These are phyloP conservation scores for Hypoxylon sp. DNA, from an alignment of 2,329 filamentous ascomycete genomes.

Conservation along the genomic window DNA sequence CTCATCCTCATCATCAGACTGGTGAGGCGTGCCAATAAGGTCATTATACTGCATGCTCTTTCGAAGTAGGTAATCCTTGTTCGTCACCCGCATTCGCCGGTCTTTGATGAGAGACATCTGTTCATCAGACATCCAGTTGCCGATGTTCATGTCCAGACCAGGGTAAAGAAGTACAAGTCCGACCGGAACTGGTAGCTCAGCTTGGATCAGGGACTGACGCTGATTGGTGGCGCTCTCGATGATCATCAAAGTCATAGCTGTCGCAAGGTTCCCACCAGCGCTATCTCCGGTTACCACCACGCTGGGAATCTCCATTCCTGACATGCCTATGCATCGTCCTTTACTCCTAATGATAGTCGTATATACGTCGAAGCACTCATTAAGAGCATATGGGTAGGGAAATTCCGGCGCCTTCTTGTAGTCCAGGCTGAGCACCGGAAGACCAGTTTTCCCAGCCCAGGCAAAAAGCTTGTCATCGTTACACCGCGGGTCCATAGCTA, in stretches of 20 bases:
- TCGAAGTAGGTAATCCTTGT: slow-evolving; percentile 81
- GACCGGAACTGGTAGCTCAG: slow-evolving; percentile 78
- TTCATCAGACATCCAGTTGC: slow-evolving; percentile 99
- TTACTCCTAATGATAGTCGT: slow-evolving; percentile 78
- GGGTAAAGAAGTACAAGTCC: slow-evolving; percentile 91
- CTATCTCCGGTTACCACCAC: slow-evolving; percentile 85
- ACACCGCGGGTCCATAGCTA: slow-evolving; percentile 95
- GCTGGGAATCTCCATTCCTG: slow-evolving; percentile 74
- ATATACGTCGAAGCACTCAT: slow-evolving; percentile 91
- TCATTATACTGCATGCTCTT: slow-evolving; percentile 93
- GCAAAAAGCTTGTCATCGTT: slow-evolving; percentile 94
- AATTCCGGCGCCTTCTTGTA: slow-evolving; percentile 90
- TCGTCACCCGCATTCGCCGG: slow-evolving; percentile 81
- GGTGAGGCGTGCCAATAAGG: slow-evolving; percentile 85
- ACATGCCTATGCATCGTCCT: slow-evolving; percentile 83
- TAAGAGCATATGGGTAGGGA: slow-evolving; percentile 87
- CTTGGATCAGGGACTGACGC: slow-evolving; percentile 68
- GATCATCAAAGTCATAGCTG: slow-evolving; percentile 89
- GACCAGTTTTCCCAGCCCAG: slow-evolving; percentile 89
- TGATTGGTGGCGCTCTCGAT: slow-evolving; percentile 78
- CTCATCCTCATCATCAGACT: slow-evolving; percentile 80
- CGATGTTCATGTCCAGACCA: slow-evolving; percentile 94
- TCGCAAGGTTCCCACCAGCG: slow-evolving; percentile 84
- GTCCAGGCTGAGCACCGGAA: slow-evolving; percentile 92
- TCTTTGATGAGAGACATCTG: slow-evolving; percentile 96